These are phyloP conservation scores for Acer yangbiense DNA, from an alignment of 345 rosid species.

Conservation along the genomic window DNA sequence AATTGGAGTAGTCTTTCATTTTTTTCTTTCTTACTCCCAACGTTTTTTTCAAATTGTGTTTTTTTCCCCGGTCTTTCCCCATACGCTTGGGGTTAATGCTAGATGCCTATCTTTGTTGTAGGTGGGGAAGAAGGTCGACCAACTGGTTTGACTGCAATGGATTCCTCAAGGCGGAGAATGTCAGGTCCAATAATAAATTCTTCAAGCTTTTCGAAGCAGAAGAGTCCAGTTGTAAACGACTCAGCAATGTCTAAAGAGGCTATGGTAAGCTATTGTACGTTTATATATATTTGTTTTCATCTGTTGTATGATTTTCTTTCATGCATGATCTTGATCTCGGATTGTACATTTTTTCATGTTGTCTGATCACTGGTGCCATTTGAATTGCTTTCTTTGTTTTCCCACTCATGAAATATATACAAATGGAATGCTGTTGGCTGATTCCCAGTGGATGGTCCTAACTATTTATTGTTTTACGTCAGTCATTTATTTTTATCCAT, in stretches of 20 bases:
- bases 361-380: background rate
- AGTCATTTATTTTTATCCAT: no score
- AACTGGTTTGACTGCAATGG: constrained; percentile 53
- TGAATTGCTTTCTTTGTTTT: background rate
- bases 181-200: constrained; percentile 65
- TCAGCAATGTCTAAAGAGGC: constrained; percentile 52
- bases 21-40: background rate
- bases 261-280: constrained; percentile 42
- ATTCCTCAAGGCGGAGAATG: constrained; percentile 66
- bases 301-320: background rate
- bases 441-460: background rate
- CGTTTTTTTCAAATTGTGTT: background rate
- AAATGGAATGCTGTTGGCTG: no score
- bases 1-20: background rate
- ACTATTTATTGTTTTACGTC: background rate
- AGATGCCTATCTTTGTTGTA: constrained; percentile 29
- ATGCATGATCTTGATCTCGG: background rate
- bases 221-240: constrained; percentile 58
- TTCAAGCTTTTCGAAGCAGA: constrained; percentile 66
- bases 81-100: background rate
- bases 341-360: background rate
- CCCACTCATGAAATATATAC: background rate
- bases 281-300: background rate
- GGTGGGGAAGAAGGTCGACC: constrained; percentile 65
- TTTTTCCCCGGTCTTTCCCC: background rate